Conservation (phyloP, 2,329 filamentous ascomycete genomes). For the Xylaria sp. region DNA sequence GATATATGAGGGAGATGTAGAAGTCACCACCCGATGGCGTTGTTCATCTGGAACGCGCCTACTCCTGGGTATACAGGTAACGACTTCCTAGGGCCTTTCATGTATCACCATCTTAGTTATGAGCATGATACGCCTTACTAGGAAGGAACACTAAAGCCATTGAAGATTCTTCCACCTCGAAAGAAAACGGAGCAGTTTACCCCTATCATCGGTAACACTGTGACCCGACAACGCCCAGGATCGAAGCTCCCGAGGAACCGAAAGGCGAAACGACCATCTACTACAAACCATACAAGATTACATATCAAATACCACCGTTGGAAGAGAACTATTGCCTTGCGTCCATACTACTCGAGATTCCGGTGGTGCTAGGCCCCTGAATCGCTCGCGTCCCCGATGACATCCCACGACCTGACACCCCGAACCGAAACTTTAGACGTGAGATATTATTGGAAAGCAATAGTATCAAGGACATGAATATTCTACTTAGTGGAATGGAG, state of each 20-base stretch:
- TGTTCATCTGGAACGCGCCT: background rate
- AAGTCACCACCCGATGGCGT: constrained; percentile 11
- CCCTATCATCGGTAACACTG: background rate
- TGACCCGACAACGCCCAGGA: background rate
- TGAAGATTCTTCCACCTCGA: background rate
- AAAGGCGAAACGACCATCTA: background rate
- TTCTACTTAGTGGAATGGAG: background rate
- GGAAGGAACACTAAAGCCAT: background rate
- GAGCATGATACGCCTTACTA: background rate
- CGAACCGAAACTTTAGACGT: too few species aligned
- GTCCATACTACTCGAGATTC: background rate
- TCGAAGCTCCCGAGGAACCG: background rate
- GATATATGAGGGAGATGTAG: background rate
- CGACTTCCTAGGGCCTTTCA: constrained; percentile 10
- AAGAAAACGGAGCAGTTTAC: background rate
- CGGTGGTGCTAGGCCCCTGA: background rate
- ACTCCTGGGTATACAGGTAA: background rate
- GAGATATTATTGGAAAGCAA: too few species aligned
- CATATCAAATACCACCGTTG: too few species aligned
- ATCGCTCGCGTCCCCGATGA: background rate
- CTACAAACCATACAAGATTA: too few species aligned
- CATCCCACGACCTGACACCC: background rate
- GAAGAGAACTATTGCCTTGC: background rate
- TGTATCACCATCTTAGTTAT: background rate
- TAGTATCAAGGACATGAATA: too few species aligned